Evolutionary conservation across 257 asterid species (phyloP).

Genomic region (Eustoma russellianum): DNA sequence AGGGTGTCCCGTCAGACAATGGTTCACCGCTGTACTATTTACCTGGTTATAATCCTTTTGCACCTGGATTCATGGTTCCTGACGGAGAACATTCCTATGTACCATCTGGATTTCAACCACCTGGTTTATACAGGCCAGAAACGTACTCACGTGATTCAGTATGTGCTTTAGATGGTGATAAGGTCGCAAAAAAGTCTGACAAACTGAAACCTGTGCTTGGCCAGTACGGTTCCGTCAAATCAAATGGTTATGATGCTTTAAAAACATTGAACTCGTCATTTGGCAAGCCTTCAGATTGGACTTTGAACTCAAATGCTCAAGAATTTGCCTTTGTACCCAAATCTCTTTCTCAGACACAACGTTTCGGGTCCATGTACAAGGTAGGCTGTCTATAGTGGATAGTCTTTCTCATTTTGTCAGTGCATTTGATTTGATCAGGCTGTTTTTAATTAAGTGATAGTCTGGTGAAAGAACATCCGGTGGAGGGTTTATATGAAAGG

Average conservation of each 20-base stretch:
- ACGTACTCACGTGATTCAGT: slow-evolving; percentile 36
- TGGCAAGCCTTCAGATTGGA: slow-evolving; percentile 23
- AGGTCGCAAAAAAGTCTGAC: slow-evolving; percentile 27
- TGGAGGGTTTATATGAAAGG: too few relatives aligned
- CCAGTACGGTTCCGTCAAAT: slow-evolving; percentile 35
- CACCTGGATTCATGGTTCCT: slow-evolving; percentile 40
- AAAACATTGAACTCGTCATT: slow-evolving; percentile 12
- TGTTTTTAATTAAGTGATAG: neutral
- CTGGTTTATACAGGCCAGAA: slow-evolving; percentile 43
- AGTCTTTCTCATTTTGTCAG: neutral
- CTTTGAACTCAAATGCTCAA: slow-evolving; percentile 33
- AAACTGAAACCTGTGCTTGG: slow-evolving; percentile 24
- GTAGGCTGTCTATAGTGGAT: slow-evolving; percentile 17
- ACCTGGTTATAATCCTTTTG: slow-evolving; percentile 57
- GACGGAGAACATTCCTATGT: slow-evolving; percentile 50
- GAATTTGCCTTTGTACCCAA: slow-evolving; percentile 25
- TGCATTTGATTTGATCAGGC: too few relatives aligned
- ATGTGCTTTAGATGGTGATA: slow-evolving; percentile 36
- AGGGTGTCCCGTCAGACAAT: slow-evolving; percentile 42
- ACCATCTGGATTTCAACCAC: slow-evolving; percentile 41
- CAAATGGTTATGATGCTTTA: slow-evolving; percentile 27
- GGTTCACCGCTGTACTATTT: slow-evolving; percentile 41
- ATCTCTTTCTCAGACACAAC: slow-evolving; percentile 40
- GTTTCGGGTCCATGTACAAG: slow-evolving; percentile 44
- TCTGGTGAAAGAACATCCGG: too few relatives aligned